Conservation (phyloP, 257 asterid genomes). For the Leptodermis oblonga region DNA sequence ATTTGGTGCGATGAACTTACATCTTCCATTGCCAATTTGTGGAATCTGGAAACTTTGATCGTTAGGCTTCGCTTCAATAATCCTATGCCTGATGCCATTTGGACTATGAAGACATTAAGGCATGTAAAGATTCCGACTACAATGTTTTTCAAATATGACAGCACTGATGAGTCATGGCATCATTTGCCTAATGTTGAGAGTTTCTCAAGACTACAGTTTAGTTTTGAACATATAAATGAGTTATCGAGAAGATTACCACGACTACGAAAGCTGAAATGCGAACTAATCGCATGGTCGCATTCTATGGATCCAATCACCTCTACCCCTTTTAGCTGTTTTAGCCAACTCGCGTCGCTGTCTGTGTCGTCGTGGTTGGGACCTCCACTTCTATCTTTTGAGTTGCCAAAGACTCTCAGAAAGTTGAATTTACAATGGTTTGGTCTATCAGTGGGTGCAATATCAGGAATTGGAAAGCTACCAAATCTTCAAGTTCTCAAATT, state of each 20-base stretch:
- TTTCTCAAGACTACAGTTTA: not conserved
- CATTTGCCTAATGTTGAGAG: not conserved
- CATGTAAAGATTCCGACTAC: not conserved
- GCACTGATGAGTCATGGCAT: not conserved
- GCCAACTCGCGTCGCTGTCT: slow-evolving; percentile 5
- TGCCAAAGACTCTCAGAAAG: slow-evolving; percentile 9
- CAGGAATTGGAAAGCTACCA: slow-evolving; percentile 9
- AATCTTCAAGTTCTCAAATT: slow-evolving; percentile 14
- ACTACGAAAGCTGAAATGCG: slow-evolving; percentile 14
- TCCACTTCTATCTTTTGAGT: not conserved
- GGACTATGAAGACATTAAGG: slow-evolving; percentile 9
- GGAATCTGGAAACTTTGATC: slow-evolving; percentile 5
- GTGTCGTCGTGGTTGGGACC: not conserved
- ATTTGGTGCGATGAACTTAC: not conserved
- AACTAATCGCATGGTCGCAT: not conserved
- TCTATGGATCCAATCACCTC: not conserved
- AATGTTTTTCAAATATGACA: not conserved
- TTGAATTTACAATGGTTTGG: not conserved
- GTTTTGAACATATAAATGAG: not conserved
- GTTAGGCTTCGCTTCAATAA: not conserved
- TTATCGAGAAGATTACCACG: slow-evolving; percentile 3
- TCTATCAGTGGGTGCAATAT: slow-evolving; percentile 10
- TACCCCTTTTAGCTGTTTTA: not conserved
- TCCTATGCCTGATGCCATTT: slow-evolving; percentile 6
- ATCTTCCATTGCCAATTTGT: not conserved